A percentile compares a stretch with the other conserved stretches of the same genome.
Conservation (phyloP, 257 asterid genomes). For the Petrea volubilis region DNA sequence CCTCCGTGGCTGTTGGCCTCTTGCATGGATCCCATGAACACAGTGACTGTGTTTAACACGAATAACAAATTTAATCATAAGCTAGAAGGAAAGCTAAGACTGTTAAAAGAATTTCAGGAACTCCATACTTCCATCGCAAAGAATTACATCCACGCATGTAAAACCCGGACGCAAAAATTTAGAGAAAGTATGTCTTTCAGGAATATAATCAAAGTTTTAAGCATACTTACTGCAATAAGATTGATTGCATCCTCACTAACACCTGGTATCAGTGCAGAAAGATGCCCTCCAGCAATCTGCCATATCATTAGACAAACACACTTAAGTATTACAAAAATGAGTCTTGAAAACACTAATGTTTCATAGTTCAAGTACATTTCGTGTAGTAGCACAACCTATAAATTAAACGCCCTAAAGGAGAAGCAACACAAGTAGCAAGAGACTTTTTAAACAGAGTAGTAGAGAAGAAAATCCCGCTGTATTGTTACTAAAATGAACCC, state of each 20-base stretch:
- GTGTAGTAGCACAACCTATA: background rate
- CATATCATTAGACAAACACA: background rate
- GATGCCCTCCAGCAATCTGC: slow-evolving; percentile 56
- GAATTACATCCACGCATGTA: background rate
- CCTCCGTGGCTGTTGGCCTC: slow-evolving; percentile 71
- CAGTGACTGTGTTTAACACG: slow-evolving; percentile 42
- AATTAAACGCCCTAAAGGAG: background rate
- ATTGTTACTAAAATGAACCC: too few species aligned
- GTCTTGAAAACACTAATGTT: background rate
- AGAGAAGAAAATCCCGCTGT: background rate
- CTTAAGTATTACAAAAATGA: background rate
- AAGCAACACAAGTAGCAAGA: slow-evolving; percentile 12
- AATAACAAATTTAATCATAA: slow-evolving; percentile 2
- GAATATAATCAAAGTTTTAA: background rate
- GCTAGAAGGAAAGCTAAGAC: background rate
- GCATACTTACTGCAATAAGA: slow-evolving; percentile 52
- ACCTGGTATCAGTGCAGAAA: slow-evolving; percentile 65
- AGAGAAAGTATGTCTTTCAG: background rate
- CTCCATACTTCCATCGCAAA: background rate
- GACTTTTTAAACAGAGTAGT: background rate
- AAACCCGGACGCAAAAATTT: background rate
- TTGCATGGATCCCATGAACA: slow-evolving; percentile 77
- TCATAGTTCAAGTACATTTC: background rate
- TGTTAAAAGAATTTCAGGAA: background rate
- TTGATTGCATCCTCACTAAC: slow-evolving; percentile 74